Percentiles rank a stretch among this genome's conserved stretches.
Conservation (phyloP, 306 rosid species). For the Prunus fruticosa region DNA sequence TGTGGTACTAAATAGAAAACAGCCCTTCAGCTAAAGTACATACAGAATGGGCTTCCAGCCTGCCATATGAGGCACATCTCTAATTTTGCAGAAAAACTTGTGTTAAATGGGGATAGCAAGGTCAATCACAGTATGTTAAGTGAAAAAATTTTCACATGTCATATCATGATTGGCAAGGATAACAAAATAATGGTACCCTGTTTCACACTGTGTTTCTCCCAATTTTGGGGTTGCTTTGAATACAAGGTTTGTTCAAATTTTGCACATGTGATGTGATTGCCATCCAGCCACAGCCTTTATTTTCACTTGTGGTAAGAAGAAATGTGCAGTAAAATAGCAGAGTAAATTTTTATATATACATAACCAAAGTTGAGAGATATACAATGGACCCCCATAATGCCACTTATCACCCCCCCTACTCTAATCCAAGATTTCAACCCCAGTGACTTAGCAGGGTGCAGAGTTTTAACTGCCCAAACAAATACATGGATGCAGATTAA, state of each 20-base stretch:
- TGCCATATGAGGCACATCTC: background rate
- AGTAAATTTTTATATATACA: slow-evolving; percentile 30
- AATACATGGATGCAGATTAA: slow-evolving; percentile 41
- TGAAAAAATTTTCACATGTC: too few relatives aligned
- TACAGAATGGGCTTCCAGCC: background rate
- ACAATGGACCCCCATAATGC: slow-evolving; percentile 25
- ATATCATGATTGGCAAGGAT: accelerated
- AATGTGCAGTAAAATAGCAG: slow-evolving; percentile 23
- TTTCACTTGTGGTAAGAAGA: slow-evolving; percentile 4
- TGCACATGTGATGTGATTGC: background rate
- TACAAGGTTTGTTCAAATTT: background rate
- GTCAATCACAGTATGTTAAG: background rate
- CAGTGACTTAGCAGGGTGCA: slow-evolving; percentile 28
- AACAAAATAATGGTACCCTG: accelerated
- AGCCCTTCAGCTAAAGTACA: background rate
- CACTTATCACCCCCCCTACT: slow-evolving; percentile 18
- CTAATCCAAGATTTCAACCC: slow-evolving; percentile 30
- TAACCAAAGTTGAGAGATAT: slow-evolving; percentile 23
- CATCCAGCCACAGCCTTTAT: background rate
- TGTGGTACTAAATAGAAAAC: background rate
- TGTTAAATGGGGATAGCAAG: background rate
- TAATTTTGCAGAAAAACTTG: background rate
- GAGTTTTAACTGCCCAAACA: slow-evolving; percentile 39
- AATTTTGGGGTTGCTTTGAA: background rate
- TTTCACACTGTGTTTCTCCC: background rate